Conservation (phyloP, 768 basidiomycete species). For the Hirschioporus abietinus region DNA sequence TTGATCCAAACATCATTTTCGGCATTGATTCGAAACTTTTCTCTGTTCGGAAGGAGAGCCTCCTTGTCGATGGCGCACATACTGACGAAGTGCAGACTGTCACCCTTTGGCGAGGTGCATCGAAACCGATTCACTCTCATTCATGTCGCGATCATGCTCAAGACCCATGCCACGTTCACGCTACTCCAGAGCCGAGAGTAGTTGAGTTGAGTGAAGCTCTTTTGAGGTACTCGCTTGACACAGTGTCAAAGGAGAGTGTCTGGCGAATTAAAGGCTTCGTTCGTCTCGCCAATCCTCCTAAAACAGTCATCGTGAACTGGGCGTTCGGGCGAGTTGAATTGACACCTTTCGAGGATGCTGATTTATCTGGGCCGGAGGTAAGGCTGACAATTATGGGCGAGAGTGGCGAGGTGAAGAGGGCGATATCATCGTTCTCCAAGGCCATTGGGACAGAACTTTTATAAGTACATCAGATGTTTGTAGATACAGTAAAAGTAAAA, state of each 20-base stretch:
- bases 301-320: conserved; percentile 75
- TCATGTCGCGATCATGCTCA: background rate
- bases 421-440: conserved; percentile 49
- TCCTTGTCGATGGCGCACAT: conserved; percentile 33
- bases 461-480: background rate
- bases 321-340: conserved; percentile 85
- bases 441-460: conserved; percentile 29
- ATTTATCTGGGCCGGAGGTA: conserved; percentile 25
- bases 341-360: conserved; percentile 31
- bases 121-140: conserved; percentile 8
- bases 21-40: conserved; percentile 87
- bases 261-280: conserved; percentile 90
- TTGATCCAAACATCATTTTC: conserved; percentile 78
- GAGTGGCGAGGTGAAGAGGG: conserved; percentile 66
- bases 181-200: background rate
- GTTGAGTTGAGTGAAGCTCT: conserved; percentile 28
- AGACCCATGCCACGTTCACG: background rate
- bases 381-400: conserved; percentile 90
- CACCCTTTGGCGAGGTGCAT: conserved; percentile 48
- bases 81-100: conserved; percentile 85
- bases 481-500: no score
- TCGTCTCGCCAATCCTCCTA: conserved; percentile 34
- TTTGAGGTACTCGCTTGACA: conserved; percentile 42
- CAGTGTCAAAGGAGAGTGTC: conserved; percentile 60
- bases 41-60: conserved; percentile 10